Evolutionary conservation across 208 protist species (phyloP), one percentile per base, ranked within the genome.

Genomic region (Trypanosoma boissoni): DNA sequence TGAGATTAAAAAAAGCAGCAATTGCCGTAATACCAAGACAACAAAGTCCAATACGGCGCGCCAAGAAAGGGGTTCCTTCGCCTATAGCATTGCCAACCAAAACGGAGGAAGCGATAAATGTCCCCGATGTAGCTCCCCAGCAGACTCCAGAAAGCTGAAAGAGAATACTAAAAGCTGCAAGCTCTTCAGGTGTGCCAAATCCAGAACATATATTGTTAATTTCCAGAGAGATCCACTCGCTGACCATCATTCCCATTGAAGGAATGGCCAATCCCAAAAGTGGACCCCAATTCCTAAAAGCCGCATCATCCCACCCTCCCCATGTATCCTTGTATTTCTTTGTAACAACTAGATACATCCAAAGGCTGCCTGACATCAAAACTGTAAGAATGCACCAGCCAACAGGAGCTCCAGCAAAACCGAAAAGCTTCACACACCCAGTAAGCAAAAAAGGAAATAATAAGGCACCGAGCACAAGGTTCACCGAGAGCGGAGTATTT

Each of bases 211-310:
- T 80, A 20, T 60, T 58, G 52, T 94, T 94, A 18, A 94, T 63
- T 60, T 94, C 80, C 18, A 88, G 68, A 37, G 83, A 69, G 12
- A 70, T 76, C 83, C 83, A 89, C 65, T 94, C 86, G 55, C 86
- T 89, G 48, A 91, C 44, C 66, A 87, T 86, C 80, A 91, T 86
- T 20, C 60, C 71, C 80, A 91, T 80, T 27, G 77, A 90, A 14
- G 83, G 78, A 48, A 94, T 51, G 5, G 83, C 75, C 16, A 94
- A 80, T 29, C 55, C 48, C 14, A 88, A 50, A 46, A 91, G 57
- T 8, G 83, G 77, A 24, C 52, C 59, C 82, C 80, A 94, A 53
- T 91, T 75, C 14, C 26, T 56, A n/a, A 80, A 66, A 31, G 83
- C 81, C n/a, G 54, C 59, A 26, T 63, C 55, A 51, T 80, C 68